Percentiles rank a stretch among this genome's conserved stretches.
Conservation (phyloP, 1,284 basidiomycete genomes). For the Earliella scabrosa region DNA sequence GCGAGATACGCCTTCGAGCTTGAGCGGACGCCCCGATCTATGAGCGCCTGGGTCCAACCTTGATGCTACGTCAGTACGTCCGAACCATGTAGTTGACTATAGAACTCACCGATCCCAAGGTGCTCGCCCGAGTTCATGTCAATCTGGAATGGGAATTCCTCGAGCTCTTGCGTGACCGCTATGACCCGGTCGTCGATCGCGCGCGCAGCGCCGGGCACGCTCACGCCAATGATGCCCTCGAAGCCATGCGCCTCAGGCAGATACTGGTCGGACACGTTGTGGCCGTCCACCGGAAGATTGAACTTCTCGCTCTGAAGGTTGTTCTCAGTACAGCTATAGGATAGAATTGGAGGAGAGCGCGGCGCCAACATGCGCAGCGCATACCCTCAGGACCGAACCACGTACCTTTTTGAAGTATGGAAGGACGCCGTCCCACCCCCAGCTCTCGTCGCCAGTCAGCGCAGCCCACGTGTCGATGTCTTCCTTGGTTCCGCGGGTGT, state of each 20-base stretch:
- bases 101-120: slow-evolving; percentile 34
- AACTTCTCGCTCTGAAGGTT: slow-evolving; percentile 36
- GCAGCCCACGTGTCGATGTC: slow-evolving; percentile 33
- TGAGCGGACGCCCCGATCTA: slow-evolving; percentile 29
- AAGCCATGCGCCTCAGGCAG: slow-evolving; percentile 29
- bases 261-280: slow-evolving; percentile 31
- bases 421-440: slow-evolving; percentile 34
- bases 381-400: too few species aligned
- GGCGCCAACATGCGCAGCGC: too few species aligned
- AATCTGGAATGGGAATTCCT: slow-evolving; percentile 29
- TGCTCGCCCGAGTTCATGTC: slow-evolving; percentile 37
- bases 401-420: slow-evolving; percentile 33
- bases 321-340: too few species aligned
- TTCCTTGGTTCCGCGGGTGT: slow-evolving; percentile 34
- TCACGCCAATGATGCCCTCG: slow-evolving; percentile 30
- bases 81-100: neutral
- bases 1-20: slow-evolving; percentile 35
- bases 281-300: slow-evolving; percentile 28
- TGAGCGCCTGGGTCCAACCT: slow-evolving; percentile 30
- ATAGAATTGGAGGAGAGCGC: too few species aligned
- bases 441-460: slow-evolving; percentile 32
- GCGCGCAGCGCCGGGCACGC: slow-evolving; percentile 29
- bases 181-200: slow-evolving; percentile 29
- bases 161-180: slow-evolving; percentile 26
- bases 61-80: neutral